A percentile compares a stretch with the other conserved stretches of the same genome.
These are phyloP conservation scores for Trichoderma asperelloides DNA, from an alignment of 495 filamentous ascomycete genomes.

Conservation along the genomic window DNA sequence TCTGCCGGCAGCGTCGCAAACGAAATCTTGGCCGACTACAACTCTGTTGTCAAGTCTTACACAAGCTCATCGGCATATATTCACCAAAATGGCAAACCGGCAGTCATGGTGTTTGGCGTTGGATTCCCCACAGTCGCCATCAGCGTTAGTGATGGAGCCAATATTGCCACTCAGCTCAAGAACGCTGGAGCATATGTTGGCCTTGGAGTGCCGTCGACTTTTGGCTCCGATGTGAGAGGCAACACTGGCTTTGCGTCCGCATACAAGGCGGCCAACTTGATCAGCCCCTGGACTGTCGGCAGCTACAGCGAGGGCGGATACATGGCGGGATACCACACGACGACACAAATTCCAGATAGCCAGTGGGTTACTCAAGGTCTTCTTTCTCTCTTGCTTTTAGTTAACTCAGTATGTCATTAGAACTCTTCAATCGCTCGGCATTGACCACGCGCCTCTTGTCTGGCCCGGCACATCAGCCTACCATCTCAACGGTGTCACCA, in stretches of 20 bases:
- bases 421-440: not conserved
- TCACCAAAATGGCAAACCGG: constrained; percentile 24
- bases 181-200: constrained; percentile 22
- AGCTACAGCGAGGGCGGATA: constrained; percentile 20
- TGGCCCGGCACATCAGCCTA: not conserved
- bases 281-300: constrained; percentile 26
- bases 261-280: constrained; percentile 22
- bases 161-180: constrained; percentile 22
- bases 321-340: constrained; percentile 6
- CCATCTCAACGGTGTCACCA: constrained; percentile 1
- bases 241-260: constrained; percentile 19
- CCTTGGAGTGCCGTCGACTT: constrained; percentile 20
- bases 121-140: constrained; percentile 19
- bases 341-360: not conserved
- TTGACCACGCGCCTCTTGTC: not conserved
- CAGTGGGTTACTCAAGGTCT: constrained; percentile 12
- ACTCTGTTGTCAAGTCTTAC: constrained; percentile 14
- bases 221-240: constrained; percentile 19
- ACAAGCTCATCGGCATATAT: constrained; percentile 24
- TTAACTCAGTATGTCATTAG: not conserved
- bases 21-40: constrained; percentile 19
- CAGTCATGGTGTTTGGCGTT: constrained; percentile 23
- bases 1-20: constrained; percentile 16
- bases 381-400: not conserved
- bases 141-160: constrained; percentile 19